Base-by-base conservation (phyloP, 208 protist species). In the Balamuthia mandrillaris region DNA sequence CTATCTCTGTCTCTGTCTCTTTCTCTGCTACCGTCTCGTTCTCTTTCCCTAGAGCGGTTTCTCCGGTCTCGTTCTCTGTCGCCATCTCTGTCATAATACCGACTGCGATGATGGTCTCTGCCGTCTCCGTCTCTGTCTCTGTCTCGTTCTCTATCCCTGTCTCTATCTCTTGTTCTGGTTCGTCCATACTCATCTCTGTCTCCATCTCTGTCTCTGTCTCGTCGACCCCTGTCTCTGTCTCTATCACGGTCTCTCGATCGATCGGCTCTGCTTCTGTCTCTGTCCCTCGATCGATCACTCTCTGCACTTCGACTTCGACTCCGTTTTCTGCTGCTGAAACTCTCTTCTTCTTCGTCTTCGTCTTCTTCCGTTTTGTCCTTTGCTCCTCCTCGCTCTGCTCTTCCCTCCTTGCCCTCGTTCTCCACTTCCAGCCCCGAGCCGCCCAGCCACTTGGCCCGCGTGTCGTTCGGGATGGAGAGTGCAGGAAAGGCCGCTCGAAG, bases 381-480 rank as follows among this genome's bases (percentile, higher is more conserved):
- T 39, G n/a, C 12, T 31, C 21, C 24, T 39, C n/a, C 77, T 16
- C 12, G 56, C 39, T 18, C 77, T 10, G 29, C 21, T 24, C 47
- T 63, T 16, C 37, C 47, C 37, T 21, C 31, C 83, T 24, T 72
- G 41, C 70, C 70, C 39, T 60, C 39, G 41, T 84, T 84, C 39
- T 60, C 39, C 58, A 21, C 78, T 31, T 52, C 29, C 37, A 56
- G 31, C 33, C 63, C 35, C 82, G 1, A 45, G 29, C 63, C 78
- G 29, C 81, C 41, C 51, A 63, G 54, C 33, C 70, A 41, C 33
- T 54, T 65, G 29, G n/a, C 31, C 24, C 18, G 47, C 47, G 44
- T 33, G 56, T 84, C 33, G 60, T 93, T 82, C 3, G 78, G 75
- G 1, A 90, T 81, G 1, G 91, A 87, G 21, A 93, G 77, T 0